phyloP scores from a whole-genome alignment of 2,329 filamentous ascomycete genomes.

The Knufia fluminis region DNA sequence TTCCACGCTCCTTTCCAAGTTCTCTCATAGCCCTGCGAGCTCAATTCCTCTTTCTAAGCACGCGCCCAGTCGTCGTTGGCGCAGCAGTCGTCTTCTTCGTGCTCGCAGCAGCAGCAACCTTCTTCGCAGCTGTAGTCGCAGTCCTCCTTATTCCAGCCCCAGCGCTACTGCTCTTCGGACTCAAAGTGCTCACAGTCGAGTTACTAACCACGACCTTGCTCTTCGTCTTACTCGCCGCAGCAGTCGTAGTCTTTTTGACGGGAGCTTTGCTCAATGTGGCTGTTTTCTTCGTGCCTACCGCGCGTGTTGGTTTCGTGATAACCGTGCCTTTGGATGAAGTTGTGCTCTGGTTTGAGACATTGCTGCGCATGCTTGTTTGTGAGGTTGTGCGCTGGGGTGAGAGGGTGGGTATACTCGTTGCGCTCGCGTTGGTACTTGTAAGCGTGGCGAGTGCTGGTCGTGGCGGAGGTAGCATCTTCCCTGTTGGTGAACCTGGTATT shows the following conservation, averaged over 20 bases:
- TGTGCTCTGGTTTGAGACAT: slow-evolving; percentile 15
- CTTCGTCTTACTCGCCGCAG: slow-evolving; percentile 6
- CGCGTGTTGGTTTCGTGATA: slow-evolving; percentile 15
- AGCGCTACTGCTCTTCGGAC: background rate
- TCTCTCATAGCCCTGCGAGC: too few relatives aligned
- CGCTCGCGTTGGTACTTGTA: background rate
- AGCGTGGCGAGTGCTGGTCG: slow-evolving; percentile 11
- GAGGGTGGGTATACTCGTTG: slow-evolving; percentile 5
- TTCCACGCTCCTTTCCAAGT: too few relatives aligned
- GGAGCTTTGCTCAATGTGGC: background rate
- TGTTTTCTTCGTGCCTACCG: slow-evolving; percentile 6
- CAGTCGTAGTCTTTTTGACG: background rate
- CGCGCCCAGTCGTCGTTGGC: slow-evolving; percentile 12
- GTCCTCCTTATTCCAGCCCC: background rate
- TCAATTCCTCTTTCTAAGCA: slow-evolving; percentile 7
- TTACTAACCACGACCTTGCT: slow-evolving; percentile 4
- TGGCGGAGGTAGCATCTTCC: slow-evolving; percentile 22
- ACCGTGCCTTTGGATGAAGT: slow-evolving; percentile 17
- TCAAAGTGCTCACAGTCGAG: slow-evolving; percentile 1
- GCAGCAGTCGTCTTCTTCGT: slow-evolving; percentile 7
- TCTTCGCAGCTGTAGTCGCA: slow-evolving; percentile 11
- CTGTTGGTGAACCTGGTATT: slow-evolving; percentile 6
- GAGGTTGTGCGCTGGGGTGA: slow-evolving; percentile 18
- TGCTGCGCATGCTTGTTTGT: slow-evolving; percentile 17
- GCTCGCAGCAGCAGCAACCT: slow-evolving; percentile 4